A percentile compares a stretch with the other conserved stretches of the same genome.
These are phyloP conservation scores for Meyerozyma sp. DNA, from an alignment of 1,139 yeast species.

Conservation along the genomic window DNA sequence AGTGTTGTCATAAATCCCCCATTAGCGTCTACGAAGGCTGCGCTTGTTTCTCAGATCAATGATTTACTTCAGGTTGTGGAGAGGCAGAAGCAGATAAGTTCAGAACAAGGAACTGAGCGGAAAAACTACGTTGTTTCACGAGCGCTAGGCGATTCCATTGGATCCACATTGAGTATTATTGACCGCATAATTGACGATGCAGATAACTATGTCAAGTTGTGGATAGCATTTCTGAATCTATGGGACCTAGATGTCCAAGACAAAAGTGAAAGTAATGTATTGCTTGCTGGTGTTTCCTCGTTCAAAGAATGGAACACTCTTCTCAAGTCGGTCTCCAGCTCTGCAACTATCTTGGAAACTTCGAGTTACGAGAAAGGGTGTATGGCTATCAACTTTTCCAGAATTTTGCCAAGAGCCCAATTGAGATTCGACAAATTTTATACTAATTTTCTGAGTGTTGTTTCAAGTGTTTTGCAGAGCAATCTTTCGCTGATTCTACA, in stretches of 20 bases:
- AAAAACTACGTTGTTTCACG: not conserved
- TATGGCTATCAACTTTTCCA: conserved; percentile 36
- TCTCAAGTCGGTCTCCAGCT: not conserved
- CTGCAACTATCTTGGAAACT: not conserved
- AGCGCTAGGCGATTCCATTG: conserved; percentile 1
- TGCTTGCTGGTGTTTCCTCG: conserved; percentile 4
- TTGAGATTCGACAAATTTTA: conserved; percentile 26
- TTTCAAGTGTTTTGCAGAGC: not conserved
- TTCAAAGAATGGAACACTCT: not conserved
- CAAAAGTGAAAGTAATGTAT: not conserved
- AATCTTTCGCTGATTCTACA: not conserved
- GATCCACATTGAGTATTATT: conserved; percentile 11
- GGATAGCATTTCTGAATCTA: conserved; percentile 54
- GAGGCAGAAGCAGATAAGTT: not conserved
- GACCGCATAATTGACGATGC: conserved; percentile 21
- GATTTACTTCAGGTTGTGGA: conserved; percentile 2
- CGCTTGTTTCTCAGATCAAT: conserved; percentile 16
- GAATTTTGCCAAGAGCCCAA: conserved; percentile 20
- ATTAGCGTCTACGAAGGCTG: conserved; percentile 16
- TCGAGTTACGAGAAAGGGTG: conserved; percentile 47
- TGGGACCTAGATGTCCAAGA: conserved; percentile 63
- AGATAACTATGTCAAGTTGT: conserved; percentile 33
- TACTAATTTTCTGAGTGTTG: conserved; percentile 22
- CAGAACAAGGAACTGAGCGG: not conserved
- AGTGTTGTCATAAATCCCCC: conserved; percentile 34